Base-by-base conservation (phyloP, 768 basidiomycete species). In the Termitomyces sp. region DNA sequence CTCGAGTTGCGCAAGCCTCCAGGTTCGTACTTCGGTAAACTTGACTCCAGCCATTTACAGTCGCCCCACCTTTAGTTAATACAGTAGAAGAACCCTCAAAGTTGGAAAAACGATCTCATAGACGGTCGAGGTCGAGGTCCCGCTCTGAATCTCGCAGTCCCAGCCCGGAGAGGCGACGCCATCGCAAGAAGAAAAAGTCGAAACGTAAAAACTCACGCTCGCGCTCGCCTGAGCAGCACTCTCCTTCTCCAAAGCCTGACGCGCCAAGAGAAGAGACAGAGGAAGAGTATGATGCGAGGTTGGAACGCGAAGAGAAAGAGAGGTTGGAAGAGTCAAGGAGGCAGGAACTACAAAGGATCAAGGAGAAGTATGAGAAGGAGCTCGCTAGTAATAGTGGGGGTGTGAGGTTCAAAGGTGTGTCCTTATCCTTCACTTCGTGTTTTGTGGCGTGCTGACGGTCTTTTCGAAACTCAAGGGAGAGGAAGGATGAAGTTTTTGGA, bases 401-500 rank as follows among this genome's bases (percentile, higher is more conserved):
- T 31, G 77, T 89, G 29, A 77, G 85, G 54, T 85, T 87, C 68
- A 90, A 90, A 73, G 87, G 87, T 79, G 31, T 22, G 56, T 57
- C 15, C 70, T 61, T 31, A 37, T 29, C 54, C 33, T 3, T 55
- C 26, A 15, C 10, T 39, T 10, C 0, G 24, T 22, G 57, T 45
- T 54, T 13, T 12, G 29, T 15, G 34, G 10, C 8, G 31, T 57
- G 22, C 49, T 59, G 18, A 42, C 34, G 28, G 51, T 37, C n/a
- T 41, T 12, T 26, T 24, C 50, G 18, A 55, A 46, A n/a, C 15
- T 55, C 22, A 44, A 85, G 83, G 85, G 20, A 81, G 86, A 22
- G 85, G 86, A 46, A 72, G 84, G 59, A 87, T 87, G 86, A 85
- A 85, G 62, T 87, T 76, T 61, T 66, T 85, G 39, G 85, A 87